These are phyloP conservation scores for Ophiosphaerella narmari DNA, from an alignment of 2,329 filamentous ascomycete species.

Conservation along the genomic window DNA sequence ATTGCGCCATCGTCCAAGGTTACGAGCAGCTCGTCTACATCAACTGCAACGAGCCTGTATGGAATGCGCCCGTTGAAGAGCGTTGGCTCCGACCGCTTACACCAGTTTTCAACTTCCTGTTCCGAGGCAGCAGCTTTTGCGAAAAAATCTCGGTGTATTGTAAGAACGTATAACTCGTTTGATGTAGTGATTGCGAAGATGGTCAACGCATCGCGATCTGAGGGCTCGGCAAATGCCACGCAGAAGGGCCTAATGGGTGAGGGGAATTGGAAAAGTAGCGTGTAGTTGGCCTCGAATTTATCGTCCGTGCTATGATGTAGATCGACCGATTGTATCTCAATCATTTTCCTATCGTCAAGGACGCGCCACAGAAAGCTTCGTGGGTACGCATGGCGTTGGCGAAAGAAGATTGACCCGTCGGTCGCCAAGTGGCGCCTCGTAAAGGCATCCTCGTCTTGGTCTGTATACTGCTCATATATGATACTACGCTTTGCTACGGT, in stretches of 20 bases:
- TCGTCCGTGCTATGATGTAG: conserved; percentile 70
- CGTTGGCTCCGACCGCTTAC: conserved; percentile 74
- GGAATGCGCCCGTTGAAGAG: conserved; percentile 77
- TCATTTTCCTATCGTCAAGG: conserved; percentile 74
- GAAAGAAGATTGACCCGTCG: conserved; percentile 83
- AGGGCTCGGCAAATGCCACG: conserved; percentile 79
- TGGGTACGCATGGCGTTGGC: conserved; percentile 74
- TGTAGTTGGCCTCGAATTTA: conserved; percentile 69
- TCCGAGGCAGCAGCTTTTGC: conserved; percentile 71
- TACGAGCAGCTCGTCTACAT: conserved; percentile 74
- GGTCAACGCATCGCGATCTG: conserved; percentile 76
- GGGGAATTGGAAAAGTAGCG: conserved; percentile 78
- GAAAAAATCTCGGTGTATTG: conserved; percentile 82
- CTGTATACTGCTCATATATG: conserved; percentile 45
- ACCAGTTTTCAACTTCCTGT: conserved; percentile 74
- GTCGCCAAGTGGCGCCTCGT: conserved; percentile 71
- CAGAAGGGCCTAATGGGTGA: conserved; percentile 75
- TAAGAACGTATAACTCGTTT: conserved; percentile 83
- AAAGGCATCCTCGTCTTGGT: conserved; percentile 74
- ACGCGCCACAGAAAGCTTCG: conserved; percentile 91
- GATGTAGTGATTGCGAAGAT: conserved; percentile 78
- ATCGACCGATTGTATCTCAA: conserved; percentile 85
- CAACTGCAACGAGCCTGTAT: conserved; percentile 78
- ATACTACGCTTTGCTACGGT: conserved; percentile 39
- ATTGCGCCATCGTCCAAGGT: conserved; percentile 81